phyloP scores from a whole-genome alignment of 352 stramenopile genomes.

The Aphanomyces invadans region DNA sequence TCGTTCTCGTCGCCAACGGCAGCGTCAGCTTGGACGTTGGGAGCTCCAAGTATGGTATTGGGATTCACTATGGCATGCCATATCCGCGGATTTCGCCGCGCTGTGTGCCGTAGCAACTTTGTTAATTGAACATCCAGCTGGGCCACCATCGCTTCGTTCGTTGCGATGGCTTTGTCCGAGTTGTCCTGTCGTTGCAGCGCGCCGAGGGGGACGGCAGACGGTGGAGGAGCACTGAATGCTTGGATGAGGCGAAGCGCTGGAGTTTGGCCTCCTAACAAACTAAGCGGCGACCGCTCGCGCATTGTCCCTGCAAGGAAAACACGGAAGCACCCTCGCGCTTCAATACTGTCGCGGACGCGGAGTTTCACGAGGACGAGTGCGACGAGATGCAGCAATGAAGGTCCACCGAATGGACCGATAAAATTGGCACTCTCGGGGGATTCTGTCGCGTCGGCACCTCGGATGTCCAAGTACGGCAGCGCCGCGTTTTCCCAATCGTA shows the following conservation, averaged over 20 bases:
- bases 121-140: background rate
- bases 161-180: background rate
- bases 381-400: conserved; percentile 1
- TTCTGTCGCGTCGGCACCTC: conserved; percentile 4
- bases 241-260: background rate
- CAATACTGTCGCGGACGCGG: background rate
- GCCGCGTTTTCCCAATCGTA: conserved; percentile 9
- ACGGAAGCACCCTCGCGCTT: background rate
- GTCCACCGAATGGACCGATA: background rate
- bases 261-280: background rate
- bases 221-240: background rate
- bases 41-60: background rate
- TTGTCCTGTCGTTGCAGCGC: no score
- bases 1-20: conserved; percentile 8
- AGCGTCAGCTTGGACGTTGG: background rate
- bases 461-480: conserved; percentile 5
- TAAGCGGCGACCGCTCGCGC: background rate
- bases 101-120: background rate
- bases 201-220: background rate
- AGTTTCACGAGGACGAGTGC: background rate
- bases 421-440: background rate
- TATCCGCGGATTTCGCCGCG: background rate
- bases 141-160: background rate
- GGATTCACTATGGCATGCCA: background rate
- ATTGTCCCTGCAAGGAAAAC: background rate